Evolutionary conservation across 163 green algal genomes (phyloP).

Genomic region (Chlorella variabilis): DNA sequence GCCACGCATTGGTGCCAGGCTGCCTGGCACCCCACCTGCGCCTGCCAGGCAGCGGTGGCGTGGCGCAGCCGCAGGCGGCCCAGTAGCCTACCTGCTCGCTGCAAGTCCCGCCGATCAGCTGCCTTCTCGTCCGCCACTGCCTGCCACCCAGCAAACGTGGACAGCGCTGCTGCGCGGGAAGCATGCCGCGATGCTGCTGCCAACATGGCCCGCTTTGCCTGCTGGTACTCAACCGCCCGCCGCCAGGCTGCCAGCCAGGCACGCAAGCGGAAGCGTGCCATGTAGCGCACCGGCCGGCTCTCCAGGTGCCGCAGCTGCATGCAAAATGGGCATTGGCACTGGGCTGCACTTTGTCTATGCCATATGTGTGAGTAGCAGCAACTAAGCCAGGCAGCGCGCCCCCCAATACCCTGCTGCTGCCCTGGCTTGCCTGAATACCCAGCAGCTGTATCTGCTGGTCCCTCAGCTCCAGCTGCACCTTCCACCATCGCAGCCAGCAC

Average conservation of each 20-base stretch:
- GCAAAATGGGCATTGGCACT: too few relatives aligned
- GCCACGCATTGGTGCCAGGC: not conserved
- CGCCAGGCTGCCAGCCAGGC: slow-evolving; percentile 31
- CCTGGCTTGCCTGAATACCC: slow-evolving; percentile 27
- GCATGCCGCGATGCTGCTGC: not conserved
- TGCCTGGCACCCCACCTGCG: slow-evolving; percentile 30
- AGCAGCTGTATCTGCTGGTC: slow-evolving; percentile 65
- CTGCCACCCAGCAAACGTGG: slow-evolving; percentile 16
- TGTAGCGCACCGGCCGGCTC: slow-evolving; percentile 34
- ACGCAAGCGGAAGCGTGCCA: slow-evolving; percentile 35
- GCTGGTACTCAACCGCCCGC: not conserved
- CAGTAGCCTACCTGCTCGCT: slow-evolving; percentile 18
- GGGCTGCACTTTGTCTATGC: too few relatives aligned
- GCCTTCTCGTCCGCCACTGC: not conserved
- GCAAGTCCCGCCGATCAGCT: not conserved
- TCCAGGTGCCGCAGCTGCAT: slow-evolving; percentile 48
- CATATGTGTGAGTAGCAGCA: too few relatives aligned
- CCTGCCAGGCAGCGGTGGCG: slow-evolving; percentile 25
- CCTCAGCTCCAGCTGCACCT: slow-evolving; percentile 69
- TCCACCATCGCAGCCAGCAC: slow-evolving; percentile 73
- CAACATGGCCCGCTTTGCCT: slow-evolving; percentile 19
- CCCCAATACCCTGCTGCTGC: not conserved
- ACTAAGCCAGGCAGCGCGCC: not conserved
- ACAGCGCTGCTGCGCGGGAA: not conserved
- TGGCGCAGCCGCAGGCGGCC: slow-evolving; percentile 11